A percentile compares a stretch with the other conserved stretches of the same genome.
These are phyloP conservation scores for Rhizophora mangle DNA, from an alignment of 345 rosid species.

Conservation along the genomic window DNA sequence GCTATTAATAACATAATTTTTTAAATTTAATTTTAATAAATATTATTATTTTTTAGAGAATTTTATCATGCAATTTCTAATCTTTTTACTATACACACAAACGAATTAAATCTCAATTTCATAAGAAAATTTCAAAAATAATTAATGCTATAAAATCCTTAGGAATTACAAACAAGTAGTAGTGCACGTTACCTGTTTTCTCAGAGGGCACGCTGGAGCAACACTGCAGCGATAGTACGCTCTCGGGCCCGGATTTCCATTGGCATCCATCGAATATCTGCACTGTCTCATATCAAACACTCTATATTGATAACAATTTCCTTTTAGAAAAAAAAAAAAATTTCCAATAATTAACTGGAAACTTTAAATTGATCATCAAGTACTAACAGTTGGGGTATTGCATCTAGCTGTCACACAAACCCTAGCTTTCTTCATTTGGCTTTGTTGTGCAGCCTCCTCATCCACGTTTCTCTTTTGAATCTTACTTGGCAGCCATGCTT, in stretches of 20 bases:
- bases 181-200: conserved; percentile 58
- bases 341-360: not conserved
- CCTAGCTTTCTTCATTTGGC: conserved; percentile 67
- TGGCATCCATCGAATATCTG: conserved; percentile 95
- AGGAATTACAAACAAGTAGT: not conserved
- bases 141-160: not conserved
- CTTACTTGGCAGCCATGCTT: conserved; percentile 51
- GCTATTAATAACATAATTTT: no score
- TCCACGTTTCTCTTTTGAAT: conserved; percentile 33
- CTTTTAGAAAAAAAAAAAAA: no score
- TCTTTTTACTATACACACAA: no score
- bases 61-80: no score
- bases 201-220: conserved; percentile 71
- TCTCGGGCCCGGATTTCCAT: conserved; percentile 90
- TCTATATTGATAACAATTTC: no score
- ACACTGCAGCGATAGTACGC: conserved; percentile 89
- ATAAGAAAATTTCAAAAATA: not conserved
- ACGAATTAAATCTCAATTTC: no score
- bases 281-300: not conserved
- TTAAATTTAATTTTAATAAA: no score
- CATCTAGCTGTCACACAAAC: conserved; percentile 89
- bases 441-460: conserved; percentile 52
- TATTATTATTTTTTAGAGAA: no score
- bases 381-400: conserved; percentile 68
- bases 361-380: not conserved